These are phyloP conservation scores for Phytophthora cryptogea DNA, from an alignment of 352 stramenopile species.

Conservation along the genomic window DNA sequence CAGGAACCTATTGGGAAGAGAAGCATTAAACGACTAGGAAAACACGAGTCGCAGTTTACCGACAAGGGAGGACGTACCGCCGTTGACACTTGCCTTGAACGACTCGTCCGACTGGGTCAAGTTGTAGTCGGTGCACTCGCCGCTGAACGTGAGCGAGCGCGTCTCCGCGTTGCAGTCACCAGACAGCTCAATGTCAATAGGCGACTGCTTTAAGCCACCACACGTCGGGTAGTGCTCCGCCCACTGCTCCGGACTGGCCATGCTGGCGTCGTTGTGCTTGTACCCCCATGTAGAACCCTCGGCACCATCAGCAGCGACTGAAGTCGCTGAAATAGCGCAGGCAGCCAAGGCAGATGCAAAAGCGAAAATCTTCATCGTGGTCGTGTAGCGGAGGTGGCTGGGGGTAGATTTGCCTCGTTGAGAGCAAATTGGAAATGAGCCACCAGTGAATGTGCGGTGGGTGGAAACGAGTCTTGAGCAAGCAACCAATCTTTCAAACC, in stretches of 20 bases:
- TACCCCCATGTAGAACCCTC: conserved; percentile 22
- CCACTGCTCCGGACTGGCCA: conserved; percentile 26
- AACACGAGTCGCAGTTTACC: background rate
- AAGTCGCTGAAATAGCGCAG: conserved; percentile 10
- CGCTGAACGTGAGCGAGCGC: conserved; percentile 25
- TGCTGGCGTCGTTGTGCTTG: conserved; percentile 20
- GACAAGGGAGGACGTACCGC: conserved; percentile 10
- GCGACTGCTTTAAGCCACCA: conserved; percentile 28
- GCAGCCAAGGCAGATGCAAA: conserved; percentile 8
- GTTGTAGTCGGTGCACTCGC: conserved; percentile 25
- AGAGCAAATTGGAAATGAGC: conserved; percentile 28
- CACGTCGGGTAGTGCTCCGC: conserved; percentile 29
- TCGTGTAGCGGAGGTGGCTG: background rate
- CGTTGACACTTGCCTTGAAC: conserved; percentile 26
- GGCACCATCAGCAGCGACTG: conserved; percentile 11
- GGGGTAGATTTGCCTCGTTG: conserved; percentile 11
- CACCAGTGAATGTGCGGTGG: conserved; percentile 1
- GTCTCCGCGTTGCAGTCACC: conserved; percentile 4
- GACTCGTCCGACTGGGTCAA: conserved; percentile 24
- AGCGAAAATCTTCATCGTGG: conserved; percentile 25
- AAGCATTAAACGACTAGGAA: conserved; percentile 10
- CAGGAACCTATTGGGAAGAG: conserved; percentile 21
- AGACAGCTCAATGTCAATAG: conserved; percentile 28
- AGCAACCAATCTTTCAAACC: conserved; percentile 6
- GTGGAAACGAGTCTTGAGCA: conserved; percentile 11